Evolutionary conservation across 257 asterid genomes (phyloP), one percentile per base, ranked within the genome.

Genomic region (Anisodus acutangulus): DNA sequence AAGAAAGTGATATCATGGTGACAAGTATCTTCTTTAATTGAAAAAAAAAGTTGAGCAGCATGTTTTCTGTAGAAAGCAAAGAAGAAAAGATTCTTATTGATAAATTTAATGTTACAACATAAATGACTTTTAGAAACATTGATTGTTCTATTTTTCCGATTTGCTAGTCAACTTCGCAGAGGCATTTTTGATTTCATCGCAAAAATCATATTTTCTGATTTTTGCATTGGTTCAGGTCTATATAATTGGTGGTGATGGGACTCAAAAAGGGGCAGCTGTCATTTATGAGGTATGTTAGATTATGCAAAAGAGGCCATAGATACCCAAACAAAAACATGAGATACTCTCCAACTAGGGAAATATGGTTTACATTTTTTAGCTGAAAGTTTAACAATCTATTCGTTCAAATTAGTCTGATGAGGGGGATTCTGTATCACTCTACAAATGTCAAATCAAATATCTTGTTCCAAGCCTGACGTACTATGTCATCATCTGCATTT

Each of bases 181-280:
- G 64, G 47, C 64, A 53, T 53, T 64, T 13, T 53, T 78, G 81
- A 78, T 78, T 53, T 78, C 64, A 78, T 78, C 2, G 10, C 26
- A 53, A 53, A 51, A 26, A 78, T 26, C 2, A 3, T 51, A 26
- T 78, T 54, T 78, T 35, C 49, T 26, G 64, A 67, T 86, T 80
- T 84, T 83, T 83, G 80, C 84, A 84, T 84, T 92, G 85, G 79
- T 82, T 88, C 93, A 95, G 99, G 99, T 95, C 87, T 95, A 94
- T 86, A 93, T 95, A 84, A 95, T 95, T 90, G 99, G 98, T 83
- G 99, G 99, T 63, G 99, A 95, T 85, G 99, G 99, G 72, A 95
- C 99, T 64, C 98, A 88, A 88, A 94, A 89, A 88, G 99, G 99
- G 85, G 99, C 98, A 84, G 87, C 94, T 83, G 95, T 89, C 82